Base-by-base conservation (phyloP, 2,329 filamentous ascomycete genomes). In the Aspergillus sp. region DNA sequence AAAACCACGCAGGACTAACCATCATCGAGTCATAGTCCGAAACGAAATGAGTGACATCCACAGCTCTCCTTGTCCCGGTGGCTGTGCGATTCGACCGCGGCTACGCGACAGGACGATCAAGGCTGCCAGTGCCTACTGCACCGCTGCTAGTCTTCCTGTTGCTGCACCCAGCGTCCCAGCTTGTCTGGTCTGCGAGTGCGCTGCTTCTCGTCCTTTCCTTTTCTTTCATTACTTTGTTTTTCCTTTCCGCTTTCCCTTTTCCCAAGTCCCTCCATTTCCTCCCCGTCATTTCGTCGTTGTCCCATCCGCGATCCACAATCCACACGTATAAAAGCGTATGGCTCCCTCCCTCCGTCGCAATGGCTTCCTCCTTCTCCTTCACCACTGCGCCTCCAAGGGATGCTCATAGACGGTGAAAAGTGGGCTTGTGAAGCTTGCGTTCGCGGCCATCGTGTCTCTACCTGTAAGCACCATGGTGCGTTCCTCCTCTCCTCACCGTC, bases 371-470 rank as follows among this genome's bases (percentile, higher is more conserved):
- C 52, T 28, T 57, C 31, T 57, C 41, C 45, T 34, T 43, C 57
- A 56, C 45, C 45, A 38, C 30, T 34, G 54, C 51, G 51, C 52
- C 54, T 53, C 55, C 54, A 66, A 73, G 72, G 71, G 63, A 93
- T 93, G 91, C 84, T 93, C 77, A 91, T 93, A 80, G 89, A 96
- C 85, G 93, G 93, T 78, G 92, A 96, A 83, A 98, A 97, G 84
- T 97, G 87, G 83, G 94, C 94, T 78, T 98, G 94, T 83, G 91
- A 96, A 82, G 93, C 93, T 80, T 97, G 94, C 81, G 92, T 98
- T 76, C 90, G 94, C 80, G 94, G 94, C 72, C 94, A 98, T 82
- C 91, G 94, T 77, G 94, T 97, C 76, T 96, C 93, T 86, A 96
- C 93, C 76, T 98, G 94, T 83, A 92, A 93, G 80, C 94, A 98